Conservation (phyloP, 1,284 basidiomycete species). For the Ustilago bromivora region DNA sequence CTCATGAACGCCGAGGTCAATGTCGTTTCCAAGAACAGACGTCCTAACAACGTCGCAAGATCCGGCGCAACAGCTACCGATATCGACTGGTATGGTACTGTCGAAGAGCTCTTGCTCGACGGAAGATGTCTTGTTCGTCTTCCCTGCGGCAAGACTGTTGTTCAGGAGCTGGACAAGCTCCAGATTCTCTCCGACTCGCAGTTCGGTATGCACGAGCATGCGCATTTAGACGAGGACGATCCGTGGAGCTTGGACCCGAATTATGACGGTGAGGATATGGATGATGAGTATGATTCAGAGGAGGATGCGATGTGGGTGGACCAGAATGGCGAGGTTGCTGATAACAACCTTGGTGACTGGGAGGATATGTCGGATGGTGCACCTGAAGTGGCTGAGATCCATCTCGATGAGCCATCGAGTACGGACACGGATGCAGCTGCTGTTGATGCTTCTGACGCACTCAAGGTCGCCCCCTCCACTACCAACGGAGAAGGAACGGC, state of each 20-base stretch:
- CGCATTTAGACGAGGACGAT: conserved; percentile 25
- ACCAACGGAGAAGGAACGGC: neutral
- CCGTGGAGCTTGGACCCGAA: conserved; percentile 27
- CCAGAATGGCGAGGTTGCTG: conserved; percentile 57
- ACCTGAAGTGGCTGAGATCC: conserved; percentile 40
- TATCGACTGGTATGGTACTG: conserved; percentile 72
- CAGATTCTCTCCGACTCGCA: conserved; percentile 45
- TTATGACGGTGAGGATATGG: conserved; percentile 30
- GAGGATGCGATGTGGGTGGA: conserved; percentile 49
- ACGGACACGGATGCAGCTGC: conserved; percentile 10
- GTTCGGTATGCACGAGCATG: conserved; percentile 50
- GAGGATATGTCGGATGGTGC: conserved; percentile 55
- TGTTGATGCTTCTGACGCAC: conserved; percentile 9
- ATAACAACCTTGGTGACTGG: conserved; percentile 55
- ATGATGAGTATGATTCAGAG: conserved; percentile 27
- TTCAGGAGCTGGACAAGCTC: conserved; percentile 53
- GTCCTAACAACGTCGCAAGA: neutral
- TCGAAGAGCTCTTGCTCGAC: conserved; percentile 70
- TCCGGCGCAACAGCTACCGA: conserved; percentile 34
- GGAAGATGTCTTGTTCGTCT: conserved; percentile 69
- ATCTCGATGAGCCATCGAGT: conserved; percentile 16
- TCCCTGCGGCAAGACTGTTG: conserved; percentile 63
- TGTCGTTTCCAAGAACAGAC: conserved; percentile 9
- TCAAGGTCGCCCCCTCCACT: neutral
- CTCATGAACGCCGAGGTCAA: conserved; percentile 36